These are phyloP conservation scores for Leishmania mexicana DNA, from an alignment of 208 protist species.

Conservation along the genomic window DNA sequence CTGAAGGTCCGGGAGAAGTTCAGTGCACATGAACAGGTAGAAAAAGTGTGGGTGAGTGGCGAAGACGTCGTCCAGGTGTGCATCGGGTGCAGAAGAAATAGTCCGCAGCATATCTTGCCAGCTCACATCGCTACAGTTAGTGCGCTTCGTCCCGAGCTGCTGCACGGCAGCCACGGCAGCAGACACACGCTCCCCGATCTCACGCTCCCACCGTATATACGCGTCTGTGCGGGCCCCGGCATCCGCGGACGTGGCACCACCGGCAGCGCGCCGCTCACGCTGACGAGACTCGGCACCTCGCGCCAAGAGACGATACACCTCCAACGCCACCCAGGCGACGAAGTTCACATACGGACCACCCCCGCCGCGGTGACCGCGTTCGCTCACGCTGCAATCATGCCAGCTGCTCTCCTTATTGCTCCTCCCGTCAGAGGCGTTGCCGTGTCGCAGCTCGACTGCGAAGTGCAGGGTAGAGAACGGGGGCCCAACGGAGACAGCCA, in stretches of 20 bases:
- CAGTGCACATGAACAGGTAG: constrained; percentile 11
- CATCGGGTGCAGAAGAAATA: background rate
- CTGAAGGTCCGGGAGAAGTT: constrained; percentile 10
- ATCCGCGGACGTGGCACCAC: constrained; percentile 2
- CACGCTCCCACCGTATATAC: constrained; percentile 13
- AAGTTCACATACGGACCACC: constrained; percentile 46
- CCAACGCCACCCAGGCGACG: constrained; percentile 51
- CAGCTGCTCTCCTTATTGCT: background rate
- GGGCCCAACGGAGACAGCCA: constrained; percentile 22
- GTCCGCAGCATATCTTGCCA: background rate
- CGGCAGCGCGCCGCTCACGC: constrained; percentile 5
- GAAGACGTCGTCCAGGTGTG: constrained; percentile 3
- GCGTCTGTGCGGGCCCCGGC: constrained; percentile 10
- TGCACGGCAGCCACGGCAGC: background rate
- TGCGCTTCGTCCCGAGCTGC: background rate
- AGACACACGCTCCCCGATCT: constrained; percentile 1
- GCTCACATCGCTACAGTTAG: background rate
- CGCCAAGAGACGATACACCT: constrained; percentile 42
- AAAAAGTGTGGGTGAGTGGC: constrained; percentile 23
- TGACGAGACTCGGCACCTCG: constrained; percentile 26
- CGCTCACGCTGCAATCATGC: background rate
- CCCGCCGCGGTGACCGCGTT: constrained; percentile 2
- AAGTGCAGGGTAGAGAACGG: background rate
- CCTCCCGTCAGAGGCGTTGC: background rate
- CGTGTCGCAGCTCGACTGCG: background rate